phyloP scores from a whole-genome alignment of 306 rosid genomes.

The Purshia tridentata region DNA sequence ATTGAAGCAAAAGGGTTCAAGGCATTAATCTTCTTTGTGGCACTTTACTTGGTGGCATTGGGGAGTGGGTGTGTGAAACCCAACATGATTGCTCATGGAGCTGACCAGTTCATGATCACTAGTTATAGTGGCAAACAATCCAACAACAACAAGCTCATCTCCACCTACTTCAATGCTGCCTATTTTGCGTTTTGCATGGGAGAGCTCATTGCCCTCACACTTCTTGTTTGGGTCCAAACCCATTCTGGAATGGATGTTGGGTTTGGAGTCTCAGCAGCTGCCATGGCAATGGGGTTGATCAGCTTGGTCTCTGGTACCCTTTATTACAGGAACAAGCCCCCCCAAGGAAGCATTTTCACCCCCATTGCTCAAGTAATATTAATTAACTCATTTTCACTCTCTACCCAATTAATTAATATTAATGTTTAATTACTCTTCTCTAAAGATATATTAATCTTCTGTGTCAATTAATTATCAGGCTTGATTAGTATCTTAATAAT shows the following conservation, averaged over 20 bases:
- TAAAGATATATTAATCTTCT: too few species aligned
- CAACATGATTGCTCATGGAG: conserved; percentile 94
- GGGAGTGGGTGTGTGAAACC: conserved; percentile 99
- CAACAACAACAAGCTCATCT: conserved; percentile 57
- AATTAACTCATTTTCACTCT: too few species aligned
- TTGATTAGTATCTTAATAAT: too few species aligned
- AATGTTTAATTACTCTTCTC: too few species aligned
- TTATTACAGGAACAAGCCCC: conserved; percentile 81
- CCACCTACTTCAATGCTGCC: conserved; percentile 84
- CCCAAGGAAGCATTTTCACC: conserved; percentile 76
- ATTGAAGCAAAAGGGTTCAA: conserved; percentile 77
- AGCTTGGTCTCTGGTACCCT: conserved; percentile 64
- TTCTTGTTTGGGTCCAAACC: conserved; percentile 94
- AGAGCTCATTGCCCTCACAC: conserved; percentile 75
- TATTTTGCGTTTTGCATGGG: conserved; percentile 90
- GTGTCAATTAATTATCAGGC: too few species aligned
- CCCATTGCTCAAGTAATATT: conserved; percentile 67
- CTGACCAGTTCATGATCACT: conserved; percentile 58
- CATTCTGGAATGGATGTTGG: conserved; percentile 98
- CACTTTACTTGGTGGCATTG: conserved; percentile 83
- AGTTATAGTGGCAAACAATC: too few species aligned
- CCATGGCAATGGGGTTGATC: conserved; percentile 81
- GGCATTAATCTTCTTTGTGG: conserved; percentile 68
- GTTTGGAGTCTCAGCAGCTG: conserved; percentile 90
- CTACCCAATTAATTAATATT: too few species aligned